A percentile compares a stretch with the other conserved stretches of the same genome.
phyloP scores from a whole-genome alignment of 2,329 filamentous ascomycete species.

The Beauveria bassiana region DNA sequence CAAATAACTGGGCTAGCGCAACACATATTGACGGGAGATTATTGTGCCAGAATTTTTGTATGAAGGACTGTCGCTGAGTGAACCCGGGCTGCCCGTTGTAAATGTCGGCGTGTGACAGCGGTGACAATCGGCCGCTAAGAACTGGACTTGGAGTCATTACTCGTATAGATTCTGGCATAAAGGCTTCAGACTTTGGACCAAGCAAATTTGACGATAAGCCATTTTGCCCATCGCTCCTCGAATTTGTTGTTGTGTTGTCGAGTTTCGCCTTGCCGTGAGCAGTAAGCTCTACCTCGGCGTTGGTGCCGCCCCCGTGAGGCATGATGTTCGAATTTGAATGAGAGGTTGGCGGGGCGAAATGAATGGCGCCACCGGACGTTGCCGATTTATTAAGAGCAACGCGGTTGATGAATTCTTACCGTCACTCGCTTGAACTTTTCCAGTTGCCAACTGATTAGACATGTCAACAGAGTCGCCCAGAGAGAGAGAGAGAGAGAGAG shows the following conservation, averaged over 20 bases:
- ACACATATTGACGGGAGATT: slow-evolving; percentile 72
- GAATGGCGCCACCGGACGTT: not conserved
- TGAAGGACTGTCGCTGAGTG: slow-evolving; percentile 16
- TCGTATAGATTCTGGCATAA: not conserved
- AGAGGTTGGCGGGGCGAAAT: too few species aligned
- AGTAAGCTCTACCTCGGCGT: not conserved
- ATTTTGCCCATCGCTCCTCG: not conserved
- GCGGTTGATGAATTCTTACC: not conserved
- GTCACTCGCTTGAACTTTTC: not conserved
- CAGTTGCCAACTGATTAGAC: not conserved
- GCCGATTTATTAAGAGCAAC: not conserved
- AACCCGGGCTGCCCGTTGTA: not conserved
- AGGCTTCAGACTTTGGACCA: not conserved
- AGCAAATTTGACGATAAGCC: not conserved
- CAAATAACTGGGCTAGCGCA: slow-evolving; percentile 70
- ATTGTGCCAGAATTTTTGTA: slow-evolving; percentile 43
- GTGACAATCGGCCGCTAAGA: slow-evolving; percentile 15
- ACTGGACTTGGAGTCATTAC: slow-evolving; percentile 16
- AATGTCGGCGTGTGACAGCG: slow-evolving; percentile 10
- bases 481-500: not conserved
- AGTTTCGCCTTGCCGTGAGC: not conserved
- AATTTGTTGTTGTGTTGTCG: not conserved
- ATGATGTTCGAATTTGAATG: not conserved
- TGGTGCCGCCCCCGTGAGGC: not conserved
- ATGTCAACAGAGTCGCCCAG: not conserved